These are phyloP conservation scores for Acacia acuminata DNA, from an alignment of 306 rosid species.

Conservation along the genomic window DNA sequence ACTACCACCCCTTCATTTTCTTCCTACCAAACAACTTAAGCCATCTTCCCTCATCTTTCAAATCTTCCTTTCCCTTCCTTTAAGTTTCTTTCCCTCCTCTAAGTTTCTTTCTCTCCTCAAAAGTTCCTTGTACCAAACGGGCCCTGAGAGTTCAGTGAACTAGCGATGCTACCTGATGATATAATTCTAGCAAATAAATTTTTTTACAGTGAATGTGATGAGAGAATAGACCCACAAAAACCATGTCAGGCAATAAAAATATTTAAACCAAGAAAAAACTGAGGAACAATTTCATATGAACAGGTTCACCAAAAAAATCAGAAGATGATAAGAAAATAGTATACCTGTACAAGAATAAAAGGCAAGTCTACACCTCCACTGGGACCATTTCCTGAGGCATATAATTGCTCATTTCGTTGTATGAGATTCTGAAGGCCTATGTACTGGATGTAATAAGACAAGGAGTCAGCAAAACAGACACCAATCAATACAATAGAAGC, in stretches of 20 bases:
- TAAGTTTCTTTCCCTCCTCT: too few relatives aligned
- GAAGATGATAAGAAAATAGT: constrained; percentile 22
- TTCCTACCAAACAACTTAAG: too few relatives aligned
- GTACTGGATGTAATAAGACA: constrained; percentile 51
- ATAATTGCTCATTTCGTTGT: constrained; percentile 85
- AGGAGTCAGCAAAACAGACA: constrained; percentile 36
- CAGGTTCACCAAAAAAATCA: constrained; percentile 13
- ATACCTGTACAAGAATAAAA: constrained; percentile 92
- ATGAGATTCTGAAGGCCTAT: constrained; percentile 91
- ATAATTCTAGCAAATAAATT: constrained; percentile 9
- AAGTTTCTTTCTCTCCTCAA: too few relatives aligned
- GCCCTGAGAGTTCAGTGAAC: constrained; percentile 16
- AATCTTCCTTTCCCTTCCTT: too few relatives aligned
- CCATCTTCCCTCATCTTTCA: too few relatives aligned
- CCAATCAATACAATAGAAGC: constrained; percentile 3
- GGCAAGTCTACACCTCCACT: constrained; percentile 95
- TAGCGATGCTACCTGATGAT: not conserved
- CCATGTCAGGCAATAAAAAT: not conserved
- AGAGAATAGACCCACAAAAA: not conserved
- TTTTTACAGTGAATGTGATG: not conserved
- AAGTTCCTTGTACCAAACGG: too few relatives aligned
- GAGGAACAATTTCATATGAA: constrained; percentile 16
- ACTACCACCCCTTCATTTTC: too few relatives aligned
- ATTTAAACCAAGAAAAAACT: constrained; percentile 10
- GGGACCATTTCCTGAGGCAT: constrained; percentile 82